Evolutionary conservation across 2,329 filamentous ascomycete genomes (phyloP).

Genomic region (Plectosphaerella plurivora): DNA sequence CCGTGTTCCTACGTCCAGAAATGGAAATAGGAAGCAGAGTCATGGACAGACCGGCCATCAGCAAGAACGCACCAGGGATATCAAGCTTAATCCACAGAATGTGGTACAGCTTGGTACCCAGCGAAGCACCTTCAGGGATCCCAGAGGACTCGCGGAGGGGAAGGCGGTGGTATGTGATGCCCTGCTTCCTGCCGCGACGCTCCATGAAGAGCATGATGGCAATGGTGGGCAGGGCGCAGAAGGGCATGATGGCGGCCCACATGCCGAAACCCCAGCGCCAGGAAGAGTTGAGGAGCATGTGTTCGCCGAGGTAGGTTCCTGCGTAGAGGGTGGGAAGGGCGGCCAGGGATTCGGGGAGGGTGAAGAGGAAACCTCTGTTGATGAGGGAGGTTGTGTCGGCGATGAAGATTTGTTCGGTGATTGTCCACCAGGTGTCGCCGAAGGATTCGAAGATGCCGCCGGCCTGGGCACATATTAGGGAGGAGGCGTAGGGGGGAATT

Average conservation of each 20-base stretch:
- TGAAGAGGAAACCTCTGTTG: slow-evolving; percentile 38
- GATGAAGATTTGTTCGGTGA: slow-evolving; percentile 33
- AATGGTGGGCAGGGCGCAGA: slow-evolving; percentile 25
- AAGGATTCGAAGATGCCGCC: slow-evolving; percentile 57
- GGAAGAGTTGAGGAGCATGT: slow-evolving; percentile 17
- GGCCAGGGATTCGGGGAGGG: slow-evolving; percentile 35
- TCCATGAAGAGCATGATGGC: slow-evolving; percentile 25
- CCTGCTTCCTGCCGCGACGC: slow-evolving; percentile 14
- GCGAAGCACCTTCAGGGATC: slow-evolving; percentile 7
- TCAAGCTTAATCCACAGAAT: slow-evolving; percentile 24
- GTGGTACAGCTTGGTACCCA: not conserved
- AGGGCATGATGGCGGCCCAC: slow-evolving; percentile 33
- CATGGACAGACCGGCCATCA: slow-evolving; percentile 26
- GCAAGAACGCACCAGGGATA: slow-evolving; percentile 24
- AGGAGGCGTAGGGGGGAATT: slow-evolving; percentile 42
- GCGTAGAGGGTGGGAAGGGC: slow-evolving; percentile 38
- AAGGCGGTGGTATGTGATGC: not conserved
- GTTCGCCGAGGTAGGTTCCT: slow-evolving; percentile 30
- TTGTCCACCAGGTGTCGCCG: slow-evolving; percentile 32
- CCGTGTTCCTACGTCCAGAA: slow-evolving; percentile 26
- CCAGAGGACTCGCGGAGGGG: not conserved
- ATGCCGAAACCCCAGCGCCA: slow-evolving; percentile 38
- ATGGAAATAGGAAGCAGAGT: slow-evolving; percentile 30
- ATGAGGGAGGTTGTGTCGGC: slow-evolving; percentile 36
- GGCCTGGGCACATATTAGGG: slow-evolving; percentile 24